These are phyloP conservation scores for Pseudopyricularia javanii DNA, from an alignment of 2,329 filamentous ascomycete genomes.

Conservation along the genomic window DNA sequence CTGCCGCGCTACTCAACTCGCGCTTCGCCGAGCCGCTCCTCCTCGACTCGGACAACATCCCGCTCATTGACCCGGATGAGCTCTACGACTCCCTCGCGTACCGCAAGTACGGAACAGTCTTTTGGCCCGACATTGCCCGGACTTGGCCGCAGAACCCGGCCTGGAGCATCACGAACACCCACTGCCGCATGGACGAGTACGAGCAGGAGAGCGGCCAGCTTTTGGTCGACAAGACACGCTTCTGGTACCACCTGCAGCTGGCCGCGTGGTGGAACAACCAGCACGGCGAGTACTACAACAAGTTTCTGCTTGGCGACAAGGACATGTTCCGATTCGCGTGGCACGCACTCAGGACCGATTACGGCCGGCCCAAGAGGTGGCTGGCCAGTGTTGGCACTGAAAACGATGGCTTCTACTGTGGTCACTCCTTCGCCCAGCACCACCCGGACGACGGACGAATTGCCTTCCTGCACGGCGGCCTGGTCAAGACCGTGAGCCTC, in stretches of 20 bases:
- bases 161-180: conserved; percentile 22
- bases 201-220: conserved; percentile 21
- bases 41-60: conserved; percentile 22
- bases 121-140: conserved; percentile 23
- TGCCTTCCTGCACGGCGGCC: conserved; percentile 18
- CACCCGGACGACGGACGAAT: conserved; percentile 16
- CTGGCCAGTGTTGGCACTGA: conserved; percentile 16
- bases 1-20: conserved; percentile 19
- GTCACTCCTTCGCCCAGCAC: conserved; percentile 19
- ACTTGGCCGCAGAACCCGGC: conserved; percentile 13
- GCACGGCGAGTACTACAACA: conserved; percentile 11
- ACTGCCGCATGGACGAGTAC: conserved; percentile 20
- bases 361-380: conserved; percentile 16
- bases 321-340: conserved; percentile 20
- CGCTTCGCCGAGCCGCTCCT: conserved; percentile 20
- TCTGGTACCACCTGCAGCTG: conserved; percentile 22
- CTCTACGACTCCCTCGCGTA: conserved; percentile 14
- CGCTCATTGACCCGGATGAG: conserved; percentile 6
- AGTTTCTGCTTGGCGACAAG: conserved; percentile 22
- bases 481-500: conserved; percentile 15
- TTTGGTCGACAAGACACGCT: conserved; percentile 20
- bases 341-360: conserved; percentile 19
- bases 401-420: conserved; percentile 15
- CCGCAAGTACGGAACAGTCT: conserved; percentile 17
- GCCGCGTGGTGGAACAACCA: conserved; percentile 18